Conservation (phyloP, 345 rosid species). For the Salix viminalis region DNA sequence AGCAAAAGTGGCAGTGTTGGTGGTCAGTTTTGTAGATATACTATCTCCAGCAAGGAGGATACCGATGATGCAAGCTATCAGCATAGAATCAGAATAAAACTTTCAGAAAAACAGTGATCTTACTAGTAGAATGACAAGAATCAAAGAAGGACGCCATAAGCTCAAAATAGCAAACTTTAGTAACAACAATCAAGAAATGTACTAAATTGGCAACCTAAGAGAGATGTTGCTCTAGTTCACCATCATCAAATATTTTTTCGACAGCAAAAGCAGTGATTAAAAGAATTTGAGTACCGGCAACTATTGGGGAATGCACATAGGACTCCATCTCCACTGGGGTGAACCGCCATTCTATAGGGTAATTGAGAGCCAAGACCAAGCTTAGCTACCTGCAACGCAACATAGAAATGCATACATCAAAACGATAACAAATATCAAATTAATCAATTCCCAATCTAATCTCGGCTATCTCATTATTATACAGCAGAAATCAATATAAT, state of each 20-base stretch:
- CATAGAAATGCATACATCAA: background rate
- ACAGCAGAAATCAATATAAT: too few species aligned
- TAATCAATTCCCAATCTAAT: background rate
- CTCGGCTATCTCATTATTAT: background rate
- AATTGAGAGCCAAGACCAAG: conserved; percentile 50
- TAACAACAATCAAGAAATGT: background rate
- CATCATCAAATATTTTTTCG: background rate
- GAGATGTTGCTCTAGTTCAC: too few species aligned
- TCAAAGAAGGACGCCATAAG: background rate
- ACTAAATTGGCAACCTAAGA: background rate
- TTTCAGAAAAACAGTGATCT: background rate
- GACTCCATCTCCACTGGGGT: conserved; percentile 68
- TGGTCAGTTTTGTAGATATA: background rate
- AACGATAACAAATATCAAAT: background rate
- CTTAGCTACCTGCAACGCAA: conserved; percentile 47
- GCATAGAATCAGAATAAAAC: background rate
- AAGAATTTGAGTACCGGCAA: conserved; percentile 50
- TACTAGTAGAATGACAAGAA: background rate
- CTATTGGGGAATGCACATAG: conserved; percentile 65
- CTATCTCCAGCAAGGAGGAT: background rate
- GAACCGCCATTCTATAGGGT: conserved; percentile 86
- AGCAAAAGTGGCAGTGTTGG: background rate
- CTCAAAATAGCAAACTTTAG: background rate
- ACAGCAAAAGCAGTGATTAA: background rate
- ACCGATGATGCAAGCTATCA: background rate